Percentiles rank a stretch among this genome's conserved stretches.
These are phyloP conservation scores for Phaeomoniella chlamydospora DNA, from an alignment of 2,329 filamentous ascomycete genomes.

Conservation along the genomic window DNA sequence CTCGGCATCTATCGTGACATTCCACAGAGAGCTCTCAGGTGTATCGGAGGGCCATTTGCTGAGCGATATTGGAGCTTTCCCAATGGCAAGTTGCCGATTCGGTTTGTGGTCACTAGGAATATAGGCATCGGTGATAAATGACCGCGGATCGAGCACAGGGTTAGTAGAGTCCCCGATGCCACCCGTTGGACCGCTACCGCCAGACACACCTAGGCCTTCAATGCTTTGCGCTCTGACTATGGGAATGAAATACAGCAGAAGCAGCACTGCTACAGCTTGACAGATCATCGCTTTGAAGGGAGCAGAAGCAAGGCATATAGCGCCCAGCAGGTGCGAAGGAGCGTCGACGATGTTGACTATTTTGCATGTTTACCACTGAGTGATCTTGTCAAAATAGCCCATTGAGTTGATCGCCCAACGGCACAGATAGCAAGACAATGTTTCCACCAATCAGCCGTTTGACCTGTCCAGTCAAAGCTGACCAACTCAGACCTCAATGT, in stretches of 20 bases:
- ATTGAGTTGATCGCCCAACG: no score
- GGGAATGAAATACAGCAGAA: not conserved
- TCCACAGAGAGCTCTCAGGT: constrained; percentile 2
- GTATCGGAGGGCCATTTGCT: constrained; percentile 1
- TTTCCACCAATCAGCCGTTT: no score
- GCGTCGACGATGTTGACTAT: no score
- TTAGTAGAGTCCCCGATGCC: constrained; percentile 4
- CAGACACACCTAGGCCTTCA: not conserved
- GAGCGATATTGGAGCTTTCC: constrained; percentile 2
- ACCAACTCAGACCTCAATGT: no score
- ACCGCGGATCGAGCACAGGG: constrained; percentile 3
- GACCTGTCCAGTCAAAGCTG: no score
- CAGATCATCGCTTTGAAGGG: no score
- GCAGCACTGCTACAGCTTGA: not conserved
- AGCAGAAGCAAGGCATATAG: no score
- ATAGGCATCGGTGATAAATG: constrained; percentile 5
- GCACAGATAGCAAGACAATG: no score
- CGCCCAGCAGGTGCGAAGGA: no score
- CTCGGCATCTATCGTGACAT: constrained; percentile 3
- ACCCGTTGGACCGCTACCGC: constrained; percentile 3
- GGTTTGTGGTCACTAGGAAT: constrained; percentile 1
- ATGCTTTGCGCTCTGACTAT: not conserved
- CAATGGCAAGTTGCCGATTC: constrained; percentile 3
- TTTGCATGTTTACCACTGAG: no score
- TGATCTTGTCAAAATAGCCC: no score